Conservation (phyloP, 805 yeast genomes). For the Saturnispora diversa region DNA sequence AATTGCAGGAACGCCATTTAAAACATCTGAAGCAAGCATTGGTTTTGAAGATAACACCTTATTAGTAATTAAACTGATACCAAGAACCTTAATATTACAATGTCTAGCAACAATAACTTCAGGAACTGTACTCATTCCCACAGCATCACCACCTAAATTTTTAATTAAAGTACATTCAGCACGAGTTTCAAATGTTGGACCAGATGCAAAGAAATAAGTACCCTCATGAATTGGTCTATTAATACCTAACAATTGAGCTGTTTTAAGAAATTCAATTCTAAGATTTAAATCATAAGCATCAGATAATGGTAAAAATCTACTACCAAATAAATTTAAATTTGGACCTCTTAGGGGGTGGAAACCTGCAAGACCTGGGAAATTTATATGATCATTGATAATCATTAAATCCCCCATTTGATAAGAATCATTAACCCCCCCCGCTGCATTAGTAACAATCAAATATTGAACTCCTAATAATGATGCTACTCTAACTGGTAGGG, state of each 20-base stretch:
- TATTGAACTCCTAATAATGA: constrained; percentile 50
- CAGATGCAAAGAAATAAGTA: constrained; percentile 73
- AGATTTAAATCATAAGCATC: constrained; percentile 81
- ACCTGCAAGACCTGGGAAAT: constrained; percentile 87
- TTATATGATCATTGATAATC: constrained; percentile 84
- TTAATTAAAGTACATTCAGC: constrained; percentile 81
- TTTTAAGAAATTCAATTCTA: constrained; percentile 50
- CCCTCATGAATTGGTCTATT: constrained; percentile 77
- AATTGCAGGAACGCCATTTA: constrained; percentile 22
- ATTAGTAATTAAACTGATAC: constrained; percentile 81
- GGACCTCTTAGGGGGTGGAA: constrained; percentile 83
- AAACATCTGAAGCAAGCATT: constrained; percentile 51
- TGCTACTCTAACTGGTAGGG: constrained; percentile 78
- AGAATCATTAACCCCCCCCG: constrained; percentile 72
- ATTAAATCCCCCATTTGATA: constrained; percentile 82
- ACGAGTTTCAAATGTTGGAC: constrained; percentile 89
- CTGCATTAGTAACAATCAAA: constrained; percentile 88
- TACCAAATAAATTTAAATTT: constrained; percentile 71
- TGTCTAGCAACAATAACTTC: constrained; percentile 92
- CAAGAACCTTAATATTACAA: constrained; percentile 72
- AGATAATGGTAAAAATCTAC: constrained; percentile 78
- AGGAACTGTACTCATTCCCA: constrained; percentile 97
- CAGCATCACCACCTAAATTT: constrained; percentile 80
- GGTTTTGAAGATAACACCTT: constrained; percentile 66
- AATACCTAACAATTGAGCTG: constrained; percentile 39